These are phyloP conservation scores for Amanita inopinata DNA, from an alignment of 768 basidiomycete genomes.

Conservation along the genomic window DNA sequence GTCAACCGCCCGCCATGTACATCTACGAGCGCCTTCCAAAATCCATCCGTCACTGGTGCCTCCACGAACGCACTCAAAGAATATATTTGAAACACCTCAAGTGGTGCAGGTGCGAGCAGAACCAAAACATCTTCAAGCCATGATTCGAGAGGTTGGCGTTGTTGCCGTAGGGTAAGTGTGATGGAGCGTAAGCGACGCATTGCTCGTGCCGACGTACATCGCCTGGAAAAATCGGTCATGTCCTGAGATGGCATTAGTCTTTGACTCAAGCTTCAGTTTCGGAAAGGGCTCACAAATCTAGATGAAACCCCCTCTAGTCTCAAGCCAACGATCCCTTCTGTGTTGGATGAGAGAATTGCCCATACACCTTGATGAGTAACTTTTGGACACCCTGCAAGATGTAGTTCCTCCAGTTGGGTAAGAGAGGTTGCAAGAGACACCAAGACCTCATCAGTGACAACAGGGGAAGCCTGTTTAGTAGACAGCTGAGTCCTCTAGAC, in stretches of 20 bases:
- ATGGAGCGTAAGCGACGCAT: slow-evolving; percentile 42
- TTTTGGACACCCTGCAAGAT: slow-evolving; percentile 58
- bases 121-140: slow-evolving; percentile 37
- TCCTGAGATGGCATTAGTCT: slow-evolving; percentile 31
- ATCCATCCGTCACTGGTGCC: slow-evolving; percentile 29
- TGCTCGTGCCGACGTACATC: slow-evolving; percentile 24
- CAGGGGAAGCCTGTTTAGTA: slow-evolving; percentile 38
- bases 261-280: no score
- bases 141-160: slow-evolving; percentile 20
- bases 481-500: slow-evolving; percentile 4
- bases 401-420: slow-evolving; percentile 41
- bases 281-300: slow-evolving; percentile 52
- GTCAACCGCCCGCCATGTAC: slow-evolving; percentile 42
- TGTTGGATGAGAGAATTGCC: slow-evolving; percentile 36
- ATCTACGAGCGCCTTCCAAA: slow-evolving; percentile 42
- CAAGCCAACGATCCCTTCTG: slow-evolving; percentile 38
- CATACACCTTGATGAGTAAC: slow-evolving; percentile 55
- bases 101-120: slow-evolving; percentile 38
- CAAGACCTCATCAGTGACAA: slow-evolving; percentile 50
- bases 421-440: slow-evolving; percentile 40
- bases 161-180: slow-evolving; percentile 42
- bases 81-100: slow-evolving; percentile 58
- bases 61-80: slow-evolving; percentile 33
- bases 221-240: slow-evolving; percentile 33
- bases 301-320: slow-evolving; percentile 55